Conservation (phyloP, 2,329 filamentous ascomycete species). For the Xylaria polymorpha region DNA sequence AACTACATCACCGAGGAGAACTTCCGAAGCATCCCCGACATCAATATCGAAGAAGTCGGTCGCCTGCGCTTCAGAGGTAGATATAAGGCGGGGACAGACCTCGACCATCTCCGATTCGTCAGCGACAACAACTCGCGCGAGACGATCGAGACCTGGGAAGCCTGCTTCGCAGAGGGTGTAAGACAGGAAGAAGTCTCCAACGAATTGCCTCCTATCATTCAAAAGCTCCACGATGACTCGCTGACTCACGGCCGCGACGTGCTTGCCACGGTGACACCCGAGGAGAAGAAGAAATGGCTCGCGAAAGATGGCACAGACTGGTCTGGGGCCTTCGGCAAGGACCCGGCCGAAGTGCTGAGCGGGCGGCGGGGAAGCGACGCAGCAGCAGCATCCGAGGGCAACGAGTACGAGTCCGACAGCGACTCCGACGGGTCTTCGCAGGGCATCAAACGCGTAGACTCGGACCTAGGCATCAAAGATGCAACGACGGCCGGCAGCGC, state of each 20-base stretch:
- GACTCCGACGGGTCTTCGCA: constrained; percentile 46
- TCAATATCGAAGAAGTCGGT: constrained; percentile 83
- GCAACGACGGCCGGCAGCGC: constrained; percentile 48
- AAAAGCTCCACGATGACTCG: constrained; percentile 83
- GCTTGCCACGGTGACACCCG: constrained; percentile 75
- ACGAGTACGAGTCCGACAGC: constrained; percentile 52
- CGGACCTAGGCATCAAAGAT: constrained; percentile 53
- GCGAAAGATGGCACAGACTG: constrained; percentile 84
- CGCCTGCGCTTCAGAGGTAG: constrained; percentile 81
- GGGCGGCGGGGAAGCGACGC: constrained; percentile 34
- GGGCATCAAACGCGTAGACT: constrained; percentile 42
- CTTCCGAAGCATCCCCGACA: constrained; percentile 73
- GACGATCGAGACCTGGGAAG: constrained; percentile 95
- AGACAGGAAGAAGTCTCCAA: constrained; percentile 75
- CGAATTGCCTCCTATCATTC: constrained; percentile 77
- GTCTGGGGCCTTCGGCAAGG: constrained; percentile 85
- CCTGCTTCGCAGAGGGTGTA: constrained; percentile 88
- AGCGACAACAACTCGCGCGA: constrained; percentile 89
- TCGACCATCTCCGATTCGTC: constrained; percentile 85
- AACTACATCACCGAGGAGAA: constrained; percentile 92
- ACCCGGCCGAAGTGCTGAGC: constrained; percentile 67
- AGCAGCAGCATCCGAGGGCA: constrained; percentile 31
- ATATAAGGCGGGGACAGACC: constrained; percentile 92
- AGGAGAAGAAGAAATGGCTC: constrained; percentile 82
- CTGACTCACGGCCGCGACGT: constrained; percentile 84